Base-by-base conservation (phyloP, 441 rosid species). In the Viola pubescens region DNA sequence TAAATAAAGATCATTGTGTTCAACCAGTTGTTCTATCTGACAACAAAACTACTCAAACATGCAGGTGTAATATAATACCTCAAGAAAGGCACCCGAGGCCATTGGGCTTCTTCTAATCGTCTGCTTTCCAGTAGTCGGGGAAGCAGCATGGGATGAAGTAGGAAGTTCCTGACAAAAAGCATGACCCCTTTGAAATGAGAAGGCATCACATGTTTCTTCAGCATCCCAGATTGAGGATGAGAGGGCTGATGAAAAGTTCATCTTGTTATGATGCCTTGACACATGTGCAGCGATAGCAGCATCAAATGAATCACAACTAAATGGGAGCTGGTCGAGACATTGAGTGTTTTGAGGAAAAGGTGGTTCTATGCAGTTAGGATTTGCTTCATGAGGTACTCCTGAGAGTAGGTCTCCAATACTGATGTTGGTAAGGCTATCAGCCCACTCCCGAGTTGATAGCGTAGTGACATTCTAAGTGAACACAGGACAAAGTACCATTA, bases 231-330 rank as follows among this genome's bases (percentile, higher is more conserved):
- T 78, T 39, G 97, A 88, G 47, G 89, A 71, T 26, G 83, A 59
- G 59, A 78, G 81, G 70, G 80, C 60, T n/a, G 85, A 70, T 59
- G 71, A 68, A 65, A 64, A 63, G 47, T 63, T 82, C 61, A 69
- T 70, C 75, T 75, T 83, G 70, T 76, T 78, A 72, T 86, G 94
- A 65, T 86, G 94, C 71, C 71, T 83, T 54, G 84, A 80, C 67
- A 90, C 67, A 75, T 94, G 97, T 62, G 95, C 99, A 74, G 98
- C 98, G 69, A 90, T 82, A 52, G 88, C 99, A 64, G 97, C 97
- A 76, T 94, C 99, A 56, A 94, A 94, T 55, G 99, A 94, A 75
- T 94, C 96, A 16, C 94, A 88, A 76, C 84, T 85, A 70, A 86
- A 85, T n/a, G 95, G 63, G 50, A 77, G 71, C 68, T 81, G 89